Conservation (phyloP, 2,329 filamentous ascomycete genomes). For the Pyricularia grisea region DNA sequence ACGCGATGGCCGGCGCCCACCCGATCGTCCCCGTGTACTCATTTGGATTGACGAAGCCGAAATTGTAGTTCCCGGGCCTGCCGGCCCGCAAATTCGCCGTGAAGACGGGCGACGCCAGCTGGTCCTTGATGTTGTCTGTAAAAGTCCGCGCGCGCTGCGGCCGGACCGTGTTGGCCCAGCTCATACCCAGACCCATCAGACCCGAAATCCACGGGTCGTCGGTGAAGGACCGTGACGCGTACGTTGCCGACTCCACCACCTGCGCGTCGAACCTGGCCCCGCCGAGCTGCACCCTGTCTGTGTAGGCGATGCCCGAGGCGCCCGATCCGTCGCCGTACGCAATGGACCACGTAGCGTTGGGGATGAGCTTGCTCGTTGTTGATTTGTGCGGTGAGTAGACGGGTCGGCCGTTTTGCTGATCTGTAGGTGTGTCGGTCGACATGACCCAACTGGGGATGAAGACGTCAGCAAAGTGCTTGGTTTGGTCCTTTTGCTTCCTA, state of each 20-base stretch:
- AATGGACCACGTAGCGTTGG: slow-evolving; percentile 26
- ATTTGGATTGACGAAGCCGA: slow-evolving; percentile 42
- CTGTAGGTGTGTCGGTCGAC: slow-evolving; percentile 21
- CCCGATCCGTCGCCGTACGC: slow-evolving; percentile 30
- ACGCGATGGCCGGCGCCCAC: slow-evolving; percentile 38
- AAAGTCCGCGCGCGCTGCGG: slow-evolving; percentile 31
- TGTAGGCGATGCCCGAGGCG: slow-evolving; percentile 31
- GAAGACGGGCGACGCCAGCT: slow-evolving; percentile 20
- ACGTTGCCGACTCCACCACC: slow-evolving; percentile 31
- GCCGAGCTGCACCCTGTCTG: slow-evolving; percentile 30
- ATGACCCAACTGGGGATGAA: slow-evolving; percentile 27
- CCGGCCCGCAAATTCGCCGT: slow-evolving; percentile 21
- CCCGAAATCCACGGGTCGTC: slow-evolving; percentile 27
- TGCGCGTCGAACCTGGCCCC: slow-evolving; percentile 29
- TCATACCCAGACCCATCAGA: slow-evolving; percentile 34
- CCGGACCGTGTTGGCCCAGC: slow-evolving; percentile 30
- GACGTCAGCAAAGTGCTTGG: not conserved
- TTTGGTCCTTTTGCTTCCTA: not conserved
- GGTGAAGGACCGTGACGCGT: slow-evolving; percentile 29
- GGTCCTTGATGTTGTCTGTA: slow-evolving; percentile 21
- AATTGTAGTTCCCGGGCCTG: slow-evolving; percentile 33
- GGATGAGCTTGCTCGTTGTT: slow-evolving; percentile 22
- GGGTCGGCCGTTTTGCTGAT: slow-evolving; percentile 24
- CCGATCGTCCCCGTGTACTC: slow-evolving; percentile 44
- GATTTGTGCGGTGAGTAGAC: slow-evolving; percentile 26